Evolutionary conservation across 177 flowering plant species (phyloP), one percentile per base, ranked within the genome.

Genomic region (Tripterygium wilfordii): DNA sequence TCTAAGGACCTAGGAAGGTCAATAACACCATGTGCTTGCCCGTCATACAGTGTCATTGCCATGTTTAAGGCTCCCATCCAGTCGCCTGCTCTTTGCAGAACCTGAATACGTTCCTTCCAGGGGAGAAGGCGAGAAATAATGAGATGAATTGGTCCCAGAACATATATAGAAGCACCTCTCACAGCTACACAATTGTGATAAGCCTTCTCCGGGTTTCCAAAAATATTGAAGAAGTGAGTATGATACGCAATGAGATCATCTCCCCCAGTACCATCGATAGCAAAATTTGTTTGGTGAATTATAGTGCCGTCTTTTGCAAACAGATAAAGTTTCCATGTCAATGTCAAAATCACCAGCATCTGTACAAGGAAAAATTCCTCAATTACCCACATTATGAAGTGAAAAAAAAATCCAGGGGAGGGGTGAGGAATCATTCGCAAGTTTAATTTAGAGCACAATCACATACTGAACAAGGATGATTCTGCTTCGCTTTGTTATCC

Each of bases 51-150:
- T 47, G 86, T 77, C 83, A 89, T 77, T 57, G 94, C 84, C 99
- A 92, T 92, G 75, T 82, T 89, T 51, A 92, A 63, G 49, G 99
- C 91, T 68, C 99, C 96, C 96, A 84, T 89, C 99, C 99, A 92
- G 60, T 92, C 99, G 66, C 99, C 99, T 36, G 95, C 94, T 69
- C 62, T 89, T 33, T 79, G 70, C 63, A 92, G 58, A 66, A 86
- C 99, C 68, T 83, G 88, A 63, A 92, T 82, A 2, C 96, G 69
- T 53, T 92, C 99, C 63, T 82, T 89, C 99, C 99, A 92, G 12
- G 97, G 88, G 40, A 92, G 96, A 70, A 92, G 88, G 10, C 99
- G 94, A 45, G 84, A 84, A 69, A 79, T 73, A 46, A 75, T 66
- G 53, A 92, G 88, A 65, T 79, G 85, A 48, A 38, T 51, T 12